Base-by-base conservation (phyloP, 2,329 filamentous ascomycete genomes). In the Alternaria incomplexa region DNA sequence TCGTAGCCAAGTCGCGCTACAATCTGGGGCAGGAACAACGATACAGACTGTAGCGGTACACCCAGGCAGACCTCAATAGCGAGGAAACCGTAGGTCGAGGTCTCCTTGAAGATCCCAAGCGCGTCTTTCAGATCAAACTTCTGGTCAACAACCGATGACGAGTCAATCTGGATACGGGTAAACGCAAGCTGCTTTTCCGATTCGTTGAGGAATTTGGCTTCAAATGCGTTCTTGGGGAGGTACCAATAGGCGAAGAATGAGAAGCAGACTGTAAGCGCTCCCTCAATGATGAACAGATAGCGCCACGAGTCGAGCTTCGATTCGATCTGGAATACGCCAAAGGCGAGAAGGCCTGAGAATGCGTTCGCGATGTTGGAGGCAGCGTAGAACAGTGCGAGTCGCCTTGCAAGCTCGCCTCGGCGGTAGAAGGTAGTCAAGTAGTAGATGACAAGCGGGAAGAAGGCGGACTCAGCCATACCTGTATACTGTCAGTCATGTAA, bases 101-200 rank as follows among this genome's bases (percentile, higher is more conserved):
- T 84, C 26, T 86, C 81, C 54, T 83, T 84, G 77, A 89, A 85
- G 66, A 89, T 85, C 8, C 74, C 75, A 9, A 88, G 66, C 1
- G 86, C 82, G 43, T 87, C 83, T 32, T 81, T 81, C 30, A 89
- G 73, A 43, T 81, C 78, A 74, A 89, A 88, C 51, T 84, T 77
- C 61, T 87, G 85, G 67, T 87, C 85, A 17, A 89, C 87, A 1
- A 86, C 81, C 0, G 90, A 88, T 3, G 90, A 93, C 7, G 88
- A 90, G 75, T 95, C 92, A 55, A 92, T 85, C 65, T 91, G 89
- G 65, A 93, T 91, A n/a, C 91, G 89, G 71, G 89, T 87, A 71
- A 88, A 90, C 4, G 91, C 91, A 0, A 93, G 84, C 9, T 83
- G 82, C 72, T 88, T 90, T 75, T 94, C 90, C 2, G 89, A 87